Base-by-base conservation (phyloP, 768 basidiomycete species). In the Collybia nuda region DNA sequence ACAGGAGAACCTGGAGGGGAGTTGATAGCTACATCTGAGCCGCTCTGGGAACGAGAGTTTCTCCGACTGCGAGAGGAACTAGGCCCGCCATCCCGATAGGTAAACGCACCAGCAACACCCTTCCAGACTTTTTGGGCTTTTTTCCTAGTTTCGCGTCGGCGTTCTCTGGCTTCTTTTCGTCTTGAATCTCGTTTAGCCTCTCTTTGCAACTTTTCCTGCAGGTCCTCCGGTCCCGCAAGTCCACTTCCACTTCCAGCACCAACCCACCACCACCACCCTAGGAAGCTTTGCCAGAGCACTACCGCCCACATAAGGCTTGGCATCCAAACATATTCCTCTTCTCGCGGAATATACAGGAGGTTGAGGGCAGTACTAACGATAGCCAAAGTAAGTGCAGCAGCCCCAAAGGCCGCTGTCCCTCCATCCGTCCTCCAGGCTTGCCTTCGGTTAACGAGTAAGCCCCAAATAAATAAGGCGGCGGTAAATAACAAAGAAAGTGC, bases 241-340 rank as follows among this genome's bases (percentile, higher is more conserved):
- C 70, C 69, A 23, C 85, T 78, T 7, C 86, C 90, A 76, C 88
- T 91, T 5, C 93, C 89, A 2, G 88, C 84, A n/a, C 94, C 94
- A 12, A 93, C 93, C 93, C 93, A 98, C 94, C 94, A 98, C 94
- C 94, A 98, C 92, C 93, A 98, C 0, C 91, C 93, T 18, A 97
- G 69, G 68, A 95, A 96, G 67, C 84, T 92, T 75, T 99, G 97
- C 97, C 97, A 99, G 17, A 98, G 80, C 9, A 98, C 83, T 44
- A 97, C 84, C 6, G 89, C 86, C 84, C 93, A 95, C 68, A 93
- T 83, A 46, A 98, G 75, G 19, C 86, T 82, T 0, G 93, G 90
- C 50, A 98, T 77, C 97, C 97, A 98, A n/a, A 83, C 73, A 55
- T 90, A 90, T 58, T 92, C 85, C 54, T 96, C 88, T 60, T 89